Evolutionary conservation across 352 stramenopile species (phyloP).

Genomic region (Pythium plurisporium): DNA sequence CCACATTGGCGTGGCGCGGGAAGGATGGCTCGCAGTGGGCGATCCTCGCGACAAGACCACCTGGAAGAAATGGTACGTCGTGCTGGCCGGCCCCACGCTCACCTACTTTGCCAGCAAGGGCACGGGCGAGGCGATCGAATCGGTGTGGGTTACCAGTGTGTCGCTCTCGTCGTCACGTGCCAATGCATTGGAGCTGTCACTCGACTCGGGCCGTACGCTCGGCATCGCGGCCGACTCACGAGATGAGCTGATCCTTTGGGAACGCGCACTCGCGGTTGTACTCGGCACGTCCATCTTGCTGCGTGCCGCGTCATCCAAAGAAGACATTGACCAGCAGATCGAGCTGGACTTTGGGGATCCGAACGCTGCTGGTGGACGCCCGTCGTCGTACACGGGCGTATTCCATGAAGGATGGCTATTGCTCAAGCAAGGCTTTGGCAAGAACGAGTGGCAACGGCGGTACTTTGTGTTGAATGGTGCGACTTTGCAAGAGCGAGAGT

Average conservation of each 20-base stretch:
- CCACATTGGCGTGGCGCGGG: constrained; percentile 7
- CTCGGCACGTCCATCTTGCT: constrained; percentile 12
- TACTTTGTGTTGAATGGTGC: constrained; percentile 59
- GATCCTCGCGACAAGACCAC: constrained; percentile 29
- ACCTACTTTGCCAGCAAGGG: constrained; percentile 43
- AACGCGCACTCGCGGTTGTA: constrained; percentile 24
- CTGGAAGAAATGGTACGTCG: constrained; percentile 60
- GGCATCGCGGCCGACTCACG: constrained; percentile 31
- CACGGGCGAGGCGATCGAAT: constrained; percentile 21
- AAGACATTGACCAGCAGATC: not conserved
- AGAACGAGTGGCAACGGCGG: constrained; percentile 49
- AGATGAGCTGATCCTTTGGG: constrained; percentile 38
- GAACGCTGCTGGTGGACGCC: not conserved
- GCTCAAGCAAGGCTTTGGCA: constrained; percentile 37
- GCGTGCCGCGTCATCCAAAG: constrained; percentile 5
- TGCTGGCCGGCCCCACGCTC: constrained; percentile 41
- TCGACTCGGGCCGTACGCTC: constrained; percentile 24
- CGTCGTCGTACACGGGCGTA: constrained; percentile 18
- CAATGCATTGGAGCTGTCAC: constrained; percentile 30
- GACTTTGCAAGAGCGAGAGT: constrained; percentile 61
- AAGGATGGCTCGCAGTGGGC: constrained; percentile 21
- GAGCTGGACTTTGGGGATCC: not conserved
- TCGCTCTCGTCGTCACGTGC: constrained; percentile 28
- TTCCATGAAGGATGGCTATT: constrained; percentile 58
- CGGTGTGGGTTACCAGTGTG: constrained; percentile 24